Percentiles rank a stretch among this genome's conserved stretches.
Conservation (phyloP, 495 filamentous ascomycete species). For the Trypethelium eluteriae region DNA sequence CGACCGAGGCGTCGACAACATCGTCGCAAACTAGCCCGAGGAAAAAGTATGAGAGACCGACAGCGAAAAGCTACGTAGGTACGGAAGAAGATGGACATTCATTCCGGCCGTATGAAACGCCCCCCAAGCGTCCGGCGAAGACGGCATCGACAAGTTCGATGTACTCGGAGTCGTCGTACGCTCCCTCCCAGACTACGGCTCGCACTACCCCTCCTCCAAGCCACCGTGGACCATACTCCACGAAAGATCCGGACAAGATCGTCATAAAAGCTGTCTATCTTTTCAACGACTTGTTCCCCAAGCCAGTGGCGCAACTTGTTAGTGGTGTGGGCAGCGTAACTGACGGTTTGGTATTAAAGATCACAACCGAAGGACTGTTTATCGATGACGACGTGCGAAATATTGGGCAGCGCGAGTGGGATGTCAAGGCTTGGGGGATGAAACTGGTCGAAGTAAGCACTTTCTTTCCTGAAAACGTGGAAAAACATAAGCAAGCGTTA, state of each 20-base stretch:
- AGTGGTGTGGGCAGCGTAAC: conserved; percentile 68
- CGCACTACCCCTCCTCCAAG: conserved; percentile 79
- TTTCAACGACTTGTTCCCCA: conserved; percentile 77
- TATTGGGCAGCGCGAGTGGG: conserved; percentile 90
- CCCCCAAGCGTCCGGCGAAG: conserved; percentile 45
- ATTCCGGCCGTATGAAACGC: conserved; percentile 72
- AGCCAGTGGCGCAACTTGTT: conserved; percentile 72
- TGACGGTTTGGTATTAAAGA: conserved; percentile 75
- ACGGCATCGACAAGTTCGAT: conserved; percentile 64
- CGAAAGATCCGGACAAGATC: conserved; percentile 89
- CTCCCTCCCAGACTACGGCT: conserved; percentile 71
- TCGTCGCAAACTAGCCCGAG: conserved; percentile 22
- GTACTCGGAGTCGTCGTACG: conserved; percentile 77
- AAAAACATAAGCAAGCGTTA: not conserved
- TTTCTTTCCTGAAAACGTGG: not conserved
- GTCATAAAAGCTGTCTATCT: conserved; percentile 84
- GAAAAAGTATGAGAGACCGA: conserved; percentile 48
- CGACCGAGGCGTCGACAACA: conserved; percentile 17
- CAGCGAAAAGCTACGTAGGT: conserved; percentile 57
- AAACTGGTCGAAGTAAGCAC: conserved; percentile 78
- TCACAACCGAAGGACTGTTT: conserved; percentile 86
- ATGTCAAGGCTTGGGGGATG: conserved; percentile 95
- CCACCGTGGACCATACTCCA: conserved; percentile 65
- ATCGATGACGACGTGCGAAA: conserved; percentile 89
- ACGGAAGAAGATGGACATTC: conserved; percentile 59